phyloP scores from a whole-genome alignment of 768 basidiomycete genomes.

The Xanthoconium stramineum region DNA sequence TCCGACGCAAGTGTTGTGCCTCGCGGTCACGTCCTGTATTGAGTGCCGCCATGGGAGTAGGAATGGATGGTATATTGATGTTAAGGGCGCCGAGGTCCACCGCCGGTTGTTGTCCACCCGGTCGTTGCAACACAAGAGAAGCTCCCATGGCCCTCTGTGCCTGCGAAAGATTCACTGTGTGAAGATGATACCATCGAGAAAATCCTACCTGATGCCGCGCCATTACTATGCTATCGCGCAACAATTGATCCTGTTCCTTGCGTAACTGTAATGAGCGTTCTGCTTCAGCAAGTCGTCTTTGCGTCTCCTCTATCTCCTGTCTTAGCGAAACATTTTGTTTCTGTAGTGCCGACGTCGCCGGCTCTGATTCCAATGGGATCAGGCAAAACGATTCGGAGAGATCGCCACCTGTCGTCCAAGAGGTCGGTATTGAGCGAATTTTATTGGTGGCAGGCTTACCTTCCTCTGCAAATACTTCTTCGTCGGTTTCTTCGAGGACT shows the following conservation, averaged over 20 bases:
- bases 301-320: slow-evolving; percentile 54
- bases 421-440: not conserved
- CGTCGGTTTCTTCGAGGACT: slow-evolving; percentile 49
- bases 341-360: slow-evolving; percentile 47
- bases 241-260: slow-evolving; percentile 73
- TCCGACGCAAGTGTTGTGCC: slow-evolving; percentile 41
- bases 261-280: slow-evolving; percentile 65
- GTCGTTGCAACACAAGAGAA: slow-evolving; percentile 53
- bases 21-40: slow-evolving; percentile 59
- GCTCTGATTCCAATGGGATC: slow-evolving; percentile 60
- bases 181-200: not conserved
- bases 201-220: slow-evolving; percentile 59
- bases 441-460: slow-evolving; percentile 38
- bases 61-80: slow-evolving; percentile 48
- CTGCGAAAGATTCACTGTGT: slow-evolving; percentile 34
- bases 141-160: slow-evolving; percentile 79
- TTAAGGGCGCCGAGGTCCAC: slow-evolving; percentile 58
- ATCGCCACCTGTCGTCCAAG: slow-evolving; percentile 47
- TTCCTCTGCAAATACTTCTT: slow-evolving; percentile 59
- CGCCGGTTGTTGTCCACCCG: slow-evolving; percentile 32
- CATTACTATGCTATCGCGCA: slow-evolving; percentile 79
- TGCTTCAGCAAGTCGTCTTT: slow-evolving; percentile 55
- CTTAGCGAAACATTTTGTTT: slow-evolving; percentile 68
- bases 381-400: slow-evolving; percentile 80
- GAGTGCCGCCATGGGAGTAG: slow-evolving; percentile 48